Evolutionary conservation across 148 eudicot species (phyloP).

Genomic region (Fagopyrum homotropicum): DNA sequence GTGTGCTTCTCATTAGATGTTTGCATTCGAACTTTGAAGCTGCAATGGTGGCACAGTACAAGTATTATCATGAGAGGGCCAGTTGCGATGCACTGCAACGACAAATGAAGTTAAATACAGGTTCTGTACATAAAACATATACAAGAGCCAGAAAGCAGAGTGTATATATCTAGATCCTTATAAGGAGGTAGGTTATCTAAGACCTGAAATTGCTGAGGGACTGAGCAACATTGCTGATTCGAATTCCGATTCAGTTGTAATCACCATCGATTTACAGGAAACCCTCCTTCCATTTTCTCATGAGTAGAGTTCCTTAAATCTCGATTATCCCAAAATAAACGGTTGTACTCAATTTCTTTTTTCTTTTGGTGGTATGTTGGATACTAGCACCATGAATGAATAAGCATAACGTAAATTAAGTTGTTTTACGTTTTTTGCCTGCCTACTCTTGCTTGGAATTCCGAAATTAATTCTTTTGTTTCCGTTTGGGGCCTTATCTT

Average conservation of each 20-base stretch:
- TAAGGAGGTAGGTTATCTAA: constrained; percentile 9
- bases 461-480: not conserved
- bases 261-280: constrained; percentile 8
- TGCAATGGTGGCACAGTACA: not conserved
- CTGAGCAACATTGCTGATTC: not conserved
- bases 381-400: constrained; percentile 5
- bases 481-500: not conserved
- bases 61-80: constrained; percentile 3
- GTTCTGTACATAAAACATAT: constrained; percentile 10
- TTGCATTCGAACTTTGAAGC: not conserved
- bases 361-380: not conserved
- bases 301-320: constrained; percentile 1
- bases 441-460: not conserved
- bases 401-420: not conserved
- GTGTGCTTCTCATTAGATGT: not conserved
- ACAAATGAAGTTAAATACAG: constrained; percentile 9
- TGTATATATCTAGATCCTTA: constrained; percentile 12
- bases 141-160: constrained; percentile 11
- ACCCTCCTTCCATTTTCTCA: not conserved
- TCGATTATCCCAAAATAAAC: not conserved
- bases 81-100: not conserved
- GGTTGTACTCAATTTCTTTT: not conserved
- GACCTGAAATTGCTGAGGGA: not conserved
- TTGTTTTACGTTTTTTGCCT: not conserved
- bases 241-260: not conserved